phyloP scores from a whole-genome alignment of 2,329 filamentous ascomycete species.

The Bipolaris victoriae region DNA sequence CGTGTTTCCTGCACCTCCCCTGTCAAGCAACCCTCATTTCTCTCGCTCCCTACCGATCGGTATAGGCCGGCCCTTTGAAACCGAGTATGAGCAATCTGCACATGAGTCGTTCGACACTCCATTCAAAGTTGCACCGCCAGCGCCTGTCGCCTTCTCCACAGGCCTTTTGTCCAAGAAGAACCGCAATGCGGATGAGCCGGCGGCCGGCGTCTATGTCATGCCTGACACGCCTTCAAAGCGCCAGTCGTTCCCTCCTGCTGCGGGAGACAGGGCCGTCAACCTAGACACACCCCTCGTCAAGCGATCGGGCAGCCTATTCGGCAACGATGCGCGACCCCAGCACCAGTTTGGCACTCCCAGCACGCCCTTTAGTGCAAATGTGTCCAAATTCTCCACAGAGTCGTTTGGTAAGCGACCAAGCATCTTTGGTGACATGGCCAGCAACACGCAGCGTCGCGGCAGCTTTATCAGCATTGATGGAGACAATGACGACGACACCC shows the following conservation, averaged over 20 bases:
- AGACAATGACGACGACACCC: slow-evolving; percentile 73
- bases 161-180: slow-evolving; percentile 90
- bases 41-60: slow-evolving; percentile 78
- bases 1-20: slow-evolving; percentile 27
- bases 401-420: slow-evolving; percentile 70
- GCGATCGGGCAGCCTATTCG: slow-evolving; percentile 60
- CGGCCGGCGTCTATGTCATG: slow-evolving; percentile 67
- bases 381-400: slow-evolving; percentile 66
- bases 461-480: slow-evolving; percentile 84
- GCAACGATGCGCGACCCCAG: slow-evolving; percentile 67
- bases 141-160: slow-evolving; percentile 84
- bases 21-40: slow-evolving; percentile 54
- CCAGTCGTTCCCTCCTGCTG: slow-evolving; percentile 72
- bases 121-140: slow-evolving; percentile 76
- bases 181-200: slow-evolving; percentile 70
- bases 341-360: slow-evolving; percentile 80
- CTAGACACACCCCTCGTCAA: slow-evolving; percentile 53
- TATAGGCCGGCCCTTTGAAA: slow-evolving; percentile 58
- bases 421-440: slow-evolving; percentile 66
- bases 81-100: slow-evolving; percentile 55
- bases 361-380: slow-evolving; percentile 75
- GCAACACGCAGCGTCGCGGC: slow-evolving; percentile 60
- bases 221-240: slow-evolving; percentile 98
- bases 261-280: slow-evolving; percentile 36
- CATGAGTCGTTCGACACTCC: slow-evolving; percentile 72